Evolutionary conservation across 2,329 filamentous ascomycete species (phyloP), one percentile per base, ranked within the genome.

Genomic region (Ceratocystis destructans): DNA sequence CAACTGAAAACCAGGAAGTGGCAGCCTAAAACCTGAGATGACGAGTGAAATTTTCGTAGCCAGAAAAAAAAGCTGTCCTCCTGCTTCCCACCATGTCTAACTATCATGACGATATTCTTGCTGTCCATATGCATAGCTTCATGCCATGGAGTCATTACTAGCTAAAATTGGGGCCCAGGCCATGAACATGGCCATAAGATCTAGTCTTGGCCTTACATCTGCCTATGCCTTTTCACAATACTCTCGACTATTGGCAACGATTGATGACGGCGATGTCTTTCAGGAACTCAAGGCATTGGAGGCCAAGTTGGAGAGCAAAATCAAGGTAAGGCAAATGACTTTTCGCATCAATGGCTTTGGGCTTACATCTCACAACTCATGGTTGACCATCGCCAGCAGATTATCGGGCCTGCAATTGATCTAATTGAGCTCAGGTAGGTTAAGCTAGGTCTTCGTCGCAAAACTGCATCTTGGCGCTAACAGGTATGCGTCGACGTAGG

Each of bases 141-240:
- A 53, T 53, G 22, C 22, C 17, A 95, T 96, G 90, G 90, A 96
- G 74, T 80, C 80, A 65, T 79, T 85, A 69, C 75, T 85, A 67
- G 72, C 79, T 62, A 75, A 76, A 57, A 73, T 85, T 67, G 82
- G 82, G 69, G 75, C 79, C 62, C 90, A 95, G 77, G 89, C 90
- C 62, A 87, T 95, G 82, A 96, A 90, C 77, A 95, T 94, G 82
- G 91, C 91, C 73, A 92, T 96, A 72, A 82, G 89, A 62, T 92
- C 90, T 20, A 91, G 91, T 62, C 87, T 97, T 70, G 85, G 88
- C 62, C 82, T 96, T 70, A 96, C 92, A 1, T 90, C 90, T 64
- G 85, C 82, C 48, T 96, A 91, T 77, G 89, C 91, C n/a, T 81
- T 96, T 69, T 84, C 84, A 67, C 90, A 96, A 75, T 91, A 88